phyloP scores from a whole-genome alignment of 225 moss, liverwort and hornwort genomes.

The Pleurozium schreberi region DNA sequence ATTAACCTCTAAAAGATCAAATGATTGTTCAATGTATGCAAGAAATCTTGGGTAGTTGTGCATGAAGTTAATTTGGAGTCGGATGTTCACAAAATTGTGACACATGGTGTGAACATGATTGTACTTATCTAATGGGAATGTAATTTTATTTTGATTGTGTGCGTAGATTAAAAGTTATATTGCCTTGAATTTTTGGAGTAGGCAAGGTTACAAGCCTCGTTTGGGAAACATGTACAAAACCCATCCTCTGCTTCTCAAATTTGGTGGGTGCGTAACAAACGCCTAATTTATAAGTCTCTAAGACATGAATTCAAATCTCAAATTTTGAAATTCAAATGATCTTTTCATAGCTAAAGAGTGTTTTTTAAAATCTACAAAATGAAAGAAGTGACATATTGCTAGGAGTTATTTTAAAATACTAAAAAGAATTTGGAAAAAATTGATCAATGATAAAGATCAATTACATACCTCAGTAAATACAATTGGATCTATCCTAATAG shows the following conservation, averaged over 20 bases:
- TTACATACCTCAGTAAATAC: background rate
- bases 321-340: too few relatives aligned
- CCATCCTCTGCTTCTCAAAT: fast-evolving
- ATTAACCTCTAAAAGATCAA: background rate
- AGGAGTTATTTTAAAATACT: too few relatives aligned
- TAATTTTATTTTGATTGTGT: background rate
- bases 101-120: background rate
- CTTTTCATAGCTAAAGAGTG: too few relatives aligned
- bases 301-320: too few relatives aligned
- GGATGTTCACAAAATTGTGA: background rate
- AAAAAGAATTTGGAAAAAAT: background rate
- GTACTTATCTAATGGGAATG: fast-evolving
- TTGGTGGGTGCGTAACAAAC: fast-evolving
- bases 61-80: background rate
- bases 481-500: background rate
- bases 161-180: fast-evolving
- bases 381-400: background rate
- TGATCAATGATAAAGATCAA: background rate
- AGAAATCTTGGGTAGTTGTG: background rate
- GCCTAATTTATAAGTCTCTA: too few relatives aligned
- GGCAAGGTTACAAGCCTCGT: background rate
- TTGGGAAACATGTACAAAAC: background rate
- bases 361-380: too few relatives aligned
- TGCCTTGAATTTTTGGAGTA: background rate
- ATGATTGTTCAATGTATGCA: fast-evolving